Base-by-base conservation (phyloP, 495 filamentous ascomycete genomes). In the Copromyces sp. region DNA sequence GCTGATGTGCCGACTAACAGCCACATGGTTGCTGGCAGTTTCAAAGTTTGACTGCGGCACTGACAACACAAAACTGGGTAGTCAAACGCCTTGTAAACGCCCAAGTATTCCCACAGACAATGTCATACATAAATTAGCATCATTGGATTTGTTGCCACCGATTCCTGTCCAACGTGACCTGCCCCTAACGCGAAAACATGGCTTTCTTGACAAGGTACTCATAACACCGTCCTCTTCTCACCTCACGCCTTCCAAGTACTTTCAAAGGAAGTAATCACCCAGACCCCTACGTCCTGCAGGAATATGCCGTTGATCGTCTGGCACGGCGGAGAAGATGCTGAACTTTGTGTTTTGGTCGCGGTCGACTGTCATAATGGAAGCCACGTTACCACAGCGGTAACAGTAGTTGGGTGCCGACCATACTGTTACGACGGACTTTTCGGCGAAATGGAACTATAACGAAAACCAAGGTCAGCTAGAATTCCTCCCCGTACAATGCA, bases 371-470 rank as follows among this genome's bases (percentile, higher is more conserved):
- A 97, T 98, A 77, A 99, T 97, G 16, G 93, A 96, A 12, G 95
- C 95, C 42, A 99, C 90, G 77, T 99, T 99, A 69, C 95, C 95
- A 78, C 95, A 99, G 39, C 95, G 92, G 80, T 99, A 99, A 83
- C 95, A 99, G 87, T 99, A 99, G 82, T 99, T 99, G 12, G 95
- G 95, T 1, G 95, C 95, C 39, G 93, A 97, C 95, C 95, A 99
- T 39, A 99, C 95, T 0, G 95, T 99, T n/a, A 98, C 95, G 70
- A 99, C 95, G 35, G 96, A 95, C 78, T 97, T 95, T 78, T 97
- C 91, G 69, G 89, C 83, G 82, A 99, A 99, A 80, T 99, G 95
- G 80, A 94, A 98, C 90, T 94, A 71, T 24, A 11, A 45, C 0
- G 69, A 16, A 42, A 6, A 53, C 81, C 75, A n/a, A 7, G 9